Base-by-base conservation (phyloP, 2,329 filamentous ascomycete genomes). In the Colletotrichum liaoningense region DNA sequence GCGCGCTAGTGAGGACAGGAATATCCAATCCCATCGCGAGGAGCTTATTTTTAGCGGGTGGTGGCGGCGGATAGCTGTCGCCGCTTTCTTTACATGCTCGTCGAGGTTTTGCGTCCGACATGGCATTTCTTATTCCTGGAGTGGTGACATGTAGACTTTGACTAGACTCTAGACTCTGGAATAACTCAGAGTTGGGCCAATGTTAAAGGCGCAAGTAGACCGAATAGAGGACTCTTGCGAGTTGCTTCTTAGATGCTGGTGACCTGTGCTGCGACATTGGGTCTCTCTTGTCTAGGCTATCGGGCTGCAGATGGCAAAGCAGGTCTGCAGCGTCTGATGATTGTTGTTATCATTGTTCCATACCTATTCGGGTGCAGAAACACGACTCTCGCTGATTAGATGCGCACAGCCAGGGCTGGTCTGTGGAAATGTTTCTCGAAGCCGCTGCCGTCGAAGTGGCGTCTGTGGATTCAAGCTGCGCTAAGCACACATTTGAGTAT, bases 31-130 rank as follows among this genome's bases (percentile, higher is more conserved):
- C 56, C 28, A 42, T 63, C 8, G 38, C 56, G 26, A 72, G 52
- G 58, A 55, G 57, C 68, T 74, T 74, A 63, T 67, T 72, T 63
- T 62, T 63, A 72, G 72, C 28, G 63, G 59, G 12, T 52, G 42
- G 57, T 74, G 63, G 58, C 62, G 72, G 63, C 72, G 72, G 72
- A 49, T 63, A 58, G 63, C 38, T 30, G 55, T 28, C 65, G 67
- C 70, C 67, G 67, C 57, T 60, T 70, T 35, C 67, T 72, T 71
- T 63, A 35, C 49, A 24, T 30, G 42, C 5, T 59, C 24, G 24
- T 57, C 57, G 24, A 42, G 55, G n/a, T 59, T 46, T 54, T 67
- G n/a, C n/a, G 12, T 49, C 19, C 38, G 46, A 16, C n/a, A 16
- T 14, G 16, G 6, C 6, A n/a, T 65, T 67, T 52, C 57, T 74